phyloP scores from a whole-genome alignment of 495 filamentous ascomycete species.

The Evansstolkia leycettana region DNA sequence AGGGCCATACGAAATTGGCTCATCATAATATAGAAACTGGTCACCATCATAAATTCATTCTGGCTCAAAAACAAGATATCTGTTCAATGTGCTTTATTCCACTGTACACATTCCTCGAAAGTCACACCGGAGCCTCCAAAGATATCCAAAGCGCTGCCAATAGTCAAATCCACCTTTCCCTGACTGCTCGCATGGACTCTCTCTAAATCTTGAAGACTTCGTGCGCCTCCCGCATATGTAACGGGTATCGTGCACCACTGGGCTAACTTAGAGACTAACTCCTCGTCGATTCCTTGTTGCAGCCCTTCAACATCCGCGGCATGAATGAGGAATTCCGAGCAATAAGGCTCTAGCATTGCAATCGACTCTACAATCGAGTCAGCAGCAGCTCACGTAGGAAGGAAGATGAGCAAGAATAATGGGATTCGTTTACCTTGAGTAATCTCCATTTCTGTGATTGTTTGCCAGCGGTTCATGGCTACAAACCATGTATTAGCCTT shows the following conservation, averaged over 20 bases:
- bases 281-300: conserved; percentile 79
- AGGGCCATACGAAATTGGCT: too few relatives aligned
- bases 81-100: conserved; percentile 49
- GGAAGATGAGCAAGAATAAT: background rate
- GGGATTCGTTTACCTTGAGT: conserved; percentile 47
- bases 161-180: conserved; percentile 84
- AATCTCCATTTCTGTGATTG: conserved; percentile 89
- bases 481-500: conserved; percentile 74
- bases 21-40: background rate
- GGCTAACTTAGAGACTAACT: conserved; percentile 63
- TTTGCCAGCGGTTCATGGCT: conserved; percentile 98
- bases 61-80: background rate
- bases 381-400: conserved; percentile 4
- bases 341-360: conserved; percentile 67
- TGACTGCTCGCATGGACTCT: conserved; percentile 62
- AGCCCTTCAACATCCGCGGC: conserved; percentile 97
- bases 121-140: conserved; percentile 81
- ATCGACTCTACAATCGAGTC: conserved; percentile 52
- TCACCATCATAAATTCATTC: background rate
- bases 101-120: conserved; percentile 76
- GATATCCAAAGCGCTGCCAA: conserved; percentile 90
- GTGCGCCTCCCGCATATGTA: conserved; percentile 92
- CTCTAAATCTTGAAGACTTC: conserved; percentile 66
- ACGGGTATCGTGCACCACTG: conserved; percentile 83
- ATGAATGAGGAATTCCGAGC: conserved; percentile 92